Percentiles rank a stretch among this genome's conserved stretches.
These are phyloP conservation scores for Myriosclerotinia scirpicola DNA, from an alignment of 2,329 filamentous ascomycete genomes.

Conservation along the genomic window DNA sequence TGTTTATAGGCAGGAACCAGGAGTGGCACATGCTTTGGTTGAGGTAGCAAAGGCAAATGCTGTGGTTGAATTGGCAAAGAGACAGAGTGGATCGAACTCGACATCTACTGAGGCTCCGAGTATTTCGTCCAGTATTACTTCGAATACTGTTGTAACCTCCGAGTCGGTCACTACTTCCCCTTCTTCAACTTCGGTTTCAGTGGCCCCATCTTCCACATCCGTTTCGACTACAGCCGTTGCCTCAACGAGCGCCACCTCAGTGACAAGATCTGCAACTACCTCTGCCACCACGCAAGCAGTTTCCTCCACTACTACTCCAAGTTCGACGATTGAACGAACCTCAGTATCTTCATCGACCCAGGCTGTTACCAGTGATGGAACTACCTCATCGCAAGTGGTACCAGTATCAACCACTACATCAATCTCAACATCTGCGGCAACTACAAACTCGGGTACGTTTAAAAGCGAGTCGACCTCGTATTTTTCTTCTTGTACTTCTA, in stretches of 20 bases:
- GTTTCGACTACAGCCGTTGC: conserved; percentile 11
- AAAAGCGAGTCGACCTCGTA: conserved; percentile 25
- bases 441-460: conserved; percentile 29
- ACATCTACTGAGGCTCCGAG: conserved; percentile 13
- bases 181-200: conserved; percentile 9
- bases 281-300: background rate
- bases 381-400: conserved; percentile 7
- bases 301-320: background rate
- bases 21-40: conserved; percentile 61
- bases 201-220: conserved; percentile 15
- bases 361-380: conserved; percentile 11
- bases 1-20: conserved; percentile 59
- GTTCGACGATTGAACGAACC: background rate
- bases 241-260: background rate
- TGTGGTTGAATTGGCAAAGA: conserved; percentile 53
- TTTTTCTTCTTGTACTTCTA: conserved; percentile 28
- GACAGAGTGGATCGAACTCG: conserved; percentile 46
- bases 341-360: conserved; percentile 8
- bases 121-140: conserved; percentile 6
- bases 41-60: conserved; percentile 50
- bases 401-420: conserved; percentile 21
- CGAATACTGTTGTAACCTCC: conserved; percentile 16
- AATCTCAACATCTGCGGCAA: conserved; percentile 23
- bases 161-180: background rate
- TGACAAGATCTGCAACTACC: background rate